Conservation (phyloP, 2,329 filamentous ascomycete genomes). For the Pyrenochaeta sp. region DNA sequence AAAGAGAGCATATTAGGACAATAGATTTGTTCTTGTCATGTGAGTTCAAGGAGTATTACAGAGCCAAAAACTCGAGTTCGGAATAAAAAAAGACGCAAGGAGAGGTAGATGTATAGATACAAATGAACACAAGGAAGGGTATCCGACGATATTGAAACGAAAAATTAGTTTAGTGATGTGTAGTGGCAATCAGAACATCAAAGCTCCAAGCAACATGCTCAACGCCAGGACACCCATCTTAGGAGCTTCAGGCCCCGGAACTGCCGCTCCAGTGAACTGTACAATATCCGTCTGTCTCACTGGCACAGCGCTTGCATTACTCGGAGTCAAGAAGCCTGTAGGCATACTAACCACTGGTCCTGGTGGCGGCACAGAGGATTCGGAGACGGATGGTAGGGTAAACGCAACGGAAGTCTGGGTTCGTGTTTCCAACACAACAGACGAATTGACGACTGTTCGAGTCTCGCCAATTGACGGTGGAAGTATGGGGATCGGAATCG, state of each 20-base stretch:
- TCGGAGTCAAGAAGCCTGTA: neutral
- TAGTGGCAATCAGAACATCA: neutral
- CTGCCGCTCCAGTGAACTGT: neutral
- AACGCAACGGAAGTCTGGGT: neutral
- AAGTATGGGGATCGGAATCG: neutral
- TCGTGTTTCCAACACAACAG: too few relatives aligned
- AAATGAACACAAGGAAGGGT: too few relatives aligned
- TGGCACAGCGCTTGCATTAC: neutral
- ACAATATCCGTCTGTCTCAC: neutral
- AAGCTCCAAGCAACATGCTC: neutral
- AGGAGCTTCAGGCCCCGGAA: neutral
- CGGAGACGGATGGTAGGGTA: neutral
- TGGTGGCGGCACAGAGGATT: neutral
- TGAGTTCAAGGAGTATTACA: too few relatives aligned
- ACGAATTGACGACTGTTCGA: neutral
- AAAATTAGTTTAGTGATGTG: neutral
- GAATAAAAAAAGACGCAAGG: too few relatives aligned
- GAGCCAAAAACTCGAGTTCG: too few relatives aligned
- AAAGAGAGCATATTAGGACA: too few relatives aligned
- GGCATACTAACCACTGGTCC: conserved; percentile 10
- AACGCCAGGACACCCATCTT: neutral
- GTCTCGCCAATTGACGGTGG: neutral
- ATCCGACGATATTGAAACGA: neutral
- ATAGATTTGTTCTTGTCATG: too few relatives aligned
- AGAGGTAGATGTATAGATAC: too few relatives aligned